These are phyloP conservation scores for Eucalyptus erythrocorys DNA, from an alignment of 345 rosid genomes.

Conservation along the genomic window DNA sequence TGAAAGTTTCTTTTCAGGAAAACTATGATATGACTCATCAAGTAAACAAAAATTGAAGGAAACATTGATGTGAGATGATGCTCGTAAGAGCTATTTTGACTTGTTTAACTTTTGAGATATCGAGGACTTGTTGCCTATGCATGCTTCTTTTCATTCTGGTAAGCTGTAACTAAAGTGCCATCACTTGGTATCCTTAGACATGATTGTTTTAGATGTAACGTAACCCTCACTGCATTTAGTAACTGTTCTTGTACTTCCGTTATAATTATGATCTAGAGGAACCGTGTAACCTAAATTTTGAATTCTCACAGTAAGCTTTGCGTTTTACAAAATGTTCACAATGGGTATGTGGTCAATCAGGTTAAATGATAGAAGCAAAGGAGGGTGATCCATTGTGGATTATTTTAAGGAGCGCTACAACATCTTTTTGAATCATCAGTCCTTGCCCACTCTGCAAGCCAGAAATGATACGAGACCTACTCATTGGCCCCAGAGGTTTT, in stretches of 20 bases:
- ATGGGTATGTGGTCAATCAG: constrained; percentile 3
- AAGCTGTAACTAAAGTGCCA: not conserved
- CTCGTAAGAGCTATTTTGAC: not conserved
- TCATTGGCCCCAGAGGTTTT: constrained; percentile 75
- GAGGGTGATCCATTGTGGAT: constrained; percentile 18
- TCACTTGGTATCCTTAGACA: not conserved
- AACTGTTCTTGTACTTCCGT: too few species aligned
- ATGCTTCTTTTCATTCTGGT: not conserved
- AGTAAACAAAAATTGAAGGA: not conserved
- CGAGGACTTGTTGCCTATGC: not conserved
- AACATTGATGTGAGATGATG: not conserved
- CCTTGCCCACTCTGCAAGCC: constrained; percentile 45
- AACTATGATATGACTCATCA: not conserved
- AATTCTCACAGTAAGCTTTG: not conserved
- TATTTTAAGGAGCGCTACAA: constrained; percentile 44
- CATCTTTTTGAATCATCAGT: constrained; percentile 5
- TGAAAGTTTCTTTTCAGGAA: not conserved
- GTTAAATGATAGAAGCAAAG: constrained; percentile 18
- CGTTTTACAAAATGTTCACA: not conserved
- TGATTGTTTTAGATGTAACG: too few species aligned
- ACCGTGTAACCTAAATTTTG: not conserved
- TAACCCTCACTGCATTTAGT: not conserved
- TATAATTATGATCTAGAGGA: not conserved
- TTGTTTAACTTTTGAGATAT: not conserved
- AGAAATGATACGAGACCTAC: constrained; percentile 45